Percentiles rank a stretch among this genome's conserved stretches.
These are phyloP conservation scores for Paecilomyces sp. DNA, from an alignment of 2,329 filamentous ascomycete genomes.

Conservation along the genomic window DNA sequence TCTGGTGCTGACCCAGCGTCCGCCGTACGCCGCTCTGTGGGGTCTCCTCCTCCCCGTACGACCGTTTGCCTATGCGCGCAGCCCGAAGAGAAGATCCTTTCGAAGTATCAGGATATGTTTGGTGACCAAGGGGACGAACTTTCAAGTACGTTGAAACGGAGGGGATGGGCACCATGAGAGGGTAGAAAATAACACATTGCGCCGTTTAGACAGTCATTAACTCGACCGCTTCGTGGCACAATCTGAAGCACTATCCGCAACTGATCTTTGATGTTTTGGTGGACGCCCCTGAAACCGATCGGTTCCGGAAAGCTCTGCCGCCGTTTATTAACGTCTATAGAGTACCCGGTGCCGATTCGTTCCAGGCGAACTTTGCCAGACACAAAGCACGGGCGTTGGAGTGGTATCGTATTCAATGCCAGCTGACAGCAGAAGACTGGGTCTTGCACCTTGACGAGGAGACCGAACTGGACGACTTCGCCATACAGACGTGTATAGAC, in stretches of 20 bases:
- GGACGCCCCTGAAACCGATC: constrained; percentile 1
- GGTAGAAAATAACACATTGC: neutral
- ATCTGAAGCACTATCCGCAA: constrained; percentile 1
- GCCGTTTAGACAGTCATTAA: constrained; percentile 3
- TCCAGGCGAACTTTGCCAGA: constrained; percentile 2
- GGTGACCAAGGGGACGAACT: constrained; percentile 6
- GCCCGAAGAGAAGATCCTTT: constrained; percentile 1
- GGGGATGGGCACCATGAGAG: neutral
- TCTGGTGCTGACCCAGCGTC: neutral
- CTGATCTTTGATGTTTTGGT: constrained; percentile 5
- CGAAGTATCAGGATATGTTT: constrained; percentile 4
- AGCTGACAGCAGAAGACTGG: constrained; percentile 7
- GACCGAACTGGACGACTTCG: constrained; percentile 7
- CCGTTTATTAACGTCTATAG: constrained; percentile 2
- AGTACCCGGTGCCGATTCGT: neutral
- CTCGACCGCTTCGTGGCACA: constrained; percentile 1
- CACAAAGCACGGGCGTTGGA: constrained; percentile 8
- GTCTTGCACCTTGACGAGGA: constrained; percentile 10
- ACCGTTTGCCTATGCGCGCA: constrained; percentile 1
- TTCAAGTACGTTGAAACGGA: neutral
- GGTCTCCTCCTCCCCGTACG: constrained; percentile 4
- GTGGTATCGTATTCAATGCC: constrained; percentile 4
- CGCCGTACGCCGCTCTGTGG: constrained; percentile 2
- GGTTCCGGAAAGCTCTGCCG: constrained; percentile 1
- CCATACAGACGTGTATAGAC: constrained; percentile 5